Evolutionary conservation across 2,329 filamentous ascomycete genomes (phyloP), one percentile per base, ranked within the genome.

Genomic region (Penicillium rolfsii): DNA sequence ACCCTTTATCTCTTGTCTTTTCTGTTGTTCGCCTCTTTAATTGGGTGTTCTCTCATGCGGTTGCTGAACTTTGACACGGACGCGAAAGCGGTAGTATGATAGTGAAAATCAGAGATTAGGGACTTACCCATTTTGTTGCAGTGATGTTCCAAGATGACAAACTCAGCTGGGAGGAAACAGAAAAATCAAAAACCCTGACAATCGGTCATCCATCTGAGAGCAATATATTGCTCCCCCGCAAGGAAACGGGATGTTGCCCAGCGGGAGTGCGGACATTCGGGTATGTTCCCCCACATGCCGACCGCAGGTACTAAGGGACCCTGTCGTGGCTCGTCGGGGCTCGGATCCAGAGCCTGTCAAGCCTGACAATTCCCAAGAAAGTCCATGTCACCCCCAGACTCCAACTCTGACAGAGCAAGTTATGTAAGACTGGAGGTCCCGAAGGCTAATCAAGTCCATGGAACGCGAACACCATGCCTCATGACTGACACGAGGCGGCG

Each of bases 231-330:
- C 11, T 35, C 49, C 40, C 40, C 38, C 24, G 36, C 52, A 24
- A 26, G 26, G 11, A 1, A 28, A 33, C 12, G 19, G 53, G 12
- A 24, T 24, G n/a, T 28, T 14, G 40, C 36, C 19, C 40, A 7
- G 16, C 53, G n/a, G 24, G 41, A 38, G n/a, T 22, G 53, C 19
- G 36, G 56, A 33, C 26, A 11, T 65, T 65, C 64, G 64, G 60
- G 49, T 52, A 50, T 46, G 35, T 19, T 60, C 61, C 64, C 59
- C 64, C 64, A 67, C 64, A 64, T 67, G 40, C 64, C 64, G 64
- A 65, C 40, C 30, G 49, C 3, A 24, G 24, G 28, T 26, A 36
- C 8, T n/a, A 7, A 22, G 33, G 30, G 30, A 33, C 30, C 30
- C 30, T 11, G 30, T 33, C 30, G 26, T 30, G n/a, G 14, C 14